Evolutionary conservation across 208 protist genomes (phyloP).

Genomic region (Paratrypanosoma confusum): DNA sequence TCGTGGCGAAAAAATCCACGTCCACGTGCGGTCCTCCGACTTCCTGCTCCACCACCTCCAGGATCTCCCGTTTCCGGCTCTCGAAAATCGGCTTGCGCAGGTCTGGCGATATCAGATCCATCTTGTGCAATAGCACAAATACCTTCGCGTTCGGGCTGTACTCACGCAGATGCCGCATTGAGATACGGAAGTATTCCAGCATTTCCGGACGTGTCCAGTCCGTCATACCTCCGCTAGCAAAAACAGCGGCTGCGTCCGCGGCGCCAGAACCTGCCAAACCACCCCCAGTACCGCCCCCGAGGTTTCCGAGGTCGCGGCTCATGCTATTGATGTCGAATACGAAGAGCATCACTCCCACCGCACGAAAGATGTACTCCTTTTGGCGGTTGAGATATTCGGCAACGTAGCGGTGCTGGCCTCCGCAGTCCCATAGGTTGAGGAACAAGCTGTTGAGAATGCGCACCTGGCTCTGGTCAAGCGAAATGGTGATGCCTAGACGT

Average conservation of each 20-base stretch:
- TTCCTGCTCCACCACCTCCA: conserved; percentile 25
- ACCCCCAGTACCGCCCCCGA: not conserved
- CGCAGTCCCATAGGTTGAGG: conserved; percentile 99
- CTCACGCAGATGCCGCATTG: conserved; percentile 91
- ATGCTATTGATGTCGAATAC: conserved; percentile 97
- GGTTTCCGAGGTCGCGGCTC: conserved; percentile 34
- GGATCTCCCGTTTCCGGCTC: conserved; percentile 58
- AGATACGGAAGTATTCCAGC: conserved; percentile 94
- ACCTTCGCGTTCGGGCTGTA: conserved; percentile 96
- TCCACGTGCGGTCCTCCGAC: too few species aligned
- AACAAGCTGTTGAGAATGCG: conserved; percentile 98
- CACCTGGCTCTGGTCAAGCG: conserved; percentile 97
- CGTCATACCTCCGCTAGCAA: conserved; percentile 11
- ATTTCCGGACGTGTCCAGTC: conserved; percentile 87
- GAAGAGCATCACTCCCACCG: conserved; percentile 98
- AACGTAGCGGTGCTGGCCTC: conserved; percentile 97
- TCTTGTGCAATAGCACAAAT: conserved; percentile 99
- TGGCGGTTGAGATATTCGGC: conserved; percentile 96
- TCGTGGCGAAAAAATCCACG: conserved; percentile 93
- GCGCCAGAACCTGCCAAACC: conserved; percentile 2
- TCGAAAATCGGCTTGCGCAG: conserved; percentile 59
- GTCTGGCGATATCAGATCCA: conserved; percentile 90
- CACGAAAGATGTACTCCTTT: conserved; percentile 97
- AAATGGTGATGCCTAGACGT: conserved; percentile 91
- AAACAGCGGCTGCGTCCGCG: conserved; percentile 4